Evolutionary conservation across 768 basidiomycete species (phyloP).

Genomic region (Tephrocybe sp.): DNA sequence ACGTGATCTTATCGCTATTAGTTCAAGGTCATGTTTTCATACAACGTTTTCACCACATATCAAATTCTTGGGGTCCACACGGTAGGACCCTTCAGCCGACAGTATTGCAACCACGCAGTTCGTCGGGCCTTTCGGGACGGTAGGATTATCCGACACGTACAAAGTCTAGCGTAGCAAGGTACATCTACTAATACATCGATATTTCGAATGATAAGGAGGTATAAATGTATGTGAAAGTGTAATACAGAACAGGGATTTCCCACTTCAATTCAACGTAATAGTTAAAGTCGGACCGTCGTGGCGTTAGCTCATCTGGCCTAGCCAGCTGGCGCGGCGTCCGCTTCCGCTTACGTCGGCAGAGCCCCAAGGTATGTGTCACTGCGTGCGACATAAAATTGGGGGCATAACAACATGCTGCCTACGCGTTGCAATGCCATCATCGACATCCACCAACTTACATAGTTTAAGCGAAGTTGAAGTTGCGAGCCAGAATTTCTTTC

Average conservation of each 20-base stretch:
- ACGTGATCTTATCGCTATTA: too few species aligned
- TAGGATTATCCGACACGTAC: neutral
- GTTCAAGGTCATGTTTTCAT: neutral
- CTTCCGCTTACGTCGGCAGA: constrained; percentile 1
- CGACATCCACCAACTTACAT: too few species aligned
- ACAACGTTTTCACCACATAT: neutral
- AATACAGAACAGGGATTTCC: too few species aligned
- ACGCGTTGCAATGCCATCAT: too few species aligned
- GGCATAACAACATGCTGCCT: too few species aligned
- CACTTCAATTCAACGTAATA: too few species aligned
- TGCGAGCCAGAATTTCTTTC: neutral
- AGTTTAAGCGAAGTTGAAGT: too few species aligned
- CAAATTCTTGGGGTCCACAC: neutral
- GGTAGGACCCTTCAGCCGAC: neutral
- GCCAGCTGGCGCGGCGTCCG: neutral
- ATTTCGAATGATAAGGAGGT: neutral
- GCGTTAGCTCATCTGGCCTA: too few species aligned
- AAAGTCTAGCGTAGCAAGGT: neutral
- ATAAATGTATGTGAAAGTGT: too few species aligned
- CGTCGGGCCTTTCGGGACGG: too few species aligned
- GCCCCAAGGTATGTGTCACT: neutral
- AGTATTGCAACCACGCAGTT: too few species aligned
- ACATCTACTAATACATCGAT: neutral
- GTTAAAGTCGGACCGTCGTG: too few species aligned
- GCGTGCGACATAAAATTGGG: neutral